Conservation (phyloP, 768 basidiomycete genomes). For the Tephrocybe sp. region DNA sequence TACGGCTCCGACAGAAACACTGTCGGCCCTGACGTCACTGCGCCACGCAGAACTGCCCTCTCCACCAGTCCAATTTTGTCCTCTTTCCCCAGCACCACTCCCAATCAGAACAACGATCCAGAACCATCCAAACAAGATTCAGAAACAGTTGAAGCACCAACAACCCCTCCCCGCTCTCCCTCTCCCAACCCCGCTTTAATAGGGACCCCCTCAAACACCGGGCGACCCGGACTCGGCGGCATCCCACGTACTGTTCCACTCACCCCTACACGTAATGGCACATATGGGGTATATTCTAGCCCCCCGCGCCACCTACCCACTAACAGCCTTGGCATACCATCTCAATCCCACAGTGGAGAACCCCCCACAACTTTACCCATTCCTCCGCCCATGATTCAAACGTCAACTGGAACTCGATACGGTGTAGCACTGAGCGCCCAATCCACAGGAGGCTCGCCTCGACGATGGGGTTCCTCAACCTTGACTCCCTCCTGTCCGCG, state of each 20-base stretch:
- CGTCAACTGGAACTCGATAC: constrained; percentile 65
- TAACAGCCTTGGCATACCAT: constrained; percentile 19
- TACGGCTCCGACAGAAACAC: constrained; percentile 5
- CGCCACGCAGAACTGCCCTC: constrained; percentile 26
- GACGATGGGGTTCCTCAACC: constrained; percentile 45
- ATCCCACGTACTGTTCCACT: constrained; percentile 59
- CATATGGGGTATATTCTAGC: not conserved
- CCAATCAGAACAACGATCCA: not conserved
- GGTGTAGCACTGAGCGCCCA: constrained; percentile 52
- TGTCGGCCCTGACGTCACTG: not conserved
- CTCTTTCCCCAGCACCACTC: constrained; percentile 21
- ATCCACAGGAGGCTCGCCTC: constrained; percentile 39
- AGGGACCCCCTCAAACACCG: constrained; percentile 39
- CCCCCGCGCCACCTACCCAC: constrained; percentile 16
- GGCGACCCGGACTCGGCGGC: constrained; percentile 43
- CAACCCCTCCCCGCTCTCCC: not conserved
- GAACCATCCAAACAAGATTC: not conserved
- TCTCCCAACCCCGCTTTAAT: not conserved
- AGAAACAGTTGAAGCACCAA: not conserved
- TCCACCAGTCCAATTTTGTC: constrained; percentile 34
- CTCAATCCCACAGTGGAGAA: not conserved
- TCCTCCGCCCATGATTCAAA: constrained; percentile 29
- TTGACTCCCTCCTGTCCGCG: constrained; percentile 65
- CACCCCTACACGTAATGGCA: constrained; percentile 31
- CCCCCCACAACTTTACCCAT: constrained; percentile 7